Conservation (phyloP, 805 yeast genomes). For the Candida krabiensis region DNA sequence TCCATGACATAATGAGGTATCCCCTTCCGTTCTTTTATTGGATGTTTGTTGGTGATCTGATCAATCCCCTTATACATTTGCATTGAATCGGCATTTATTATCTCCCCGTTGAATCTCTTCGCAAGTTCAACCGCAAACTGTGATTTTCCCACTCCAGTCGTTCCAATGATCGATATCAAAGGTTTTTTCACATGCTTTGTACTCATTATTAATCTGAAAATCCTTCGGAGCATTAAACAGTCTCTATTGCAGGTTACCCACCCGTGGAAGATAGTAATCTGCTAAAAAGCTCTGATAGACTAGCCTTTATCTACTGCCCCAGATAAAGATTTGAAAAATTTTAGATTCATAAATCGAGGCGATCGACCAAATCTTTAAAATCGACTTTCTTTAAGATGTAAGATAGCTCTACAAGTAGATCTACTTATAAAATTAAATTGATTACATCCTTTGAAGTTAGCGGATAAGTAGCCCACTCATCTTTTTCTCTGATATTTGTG, state of each 20-base stretch:
- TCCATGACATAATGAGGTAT: conserved; percentile 86
- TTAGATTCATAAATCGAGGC: no score
- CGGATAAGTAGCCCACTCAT: no score
- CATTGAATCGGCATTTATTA: conserved; percentile 96
- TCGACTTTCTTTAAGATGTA: no score
- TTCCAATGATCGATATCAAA: conserved; percentile 53
- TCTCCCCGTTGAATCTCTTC: conserved; percentile 73
- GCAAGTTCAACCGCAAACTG: conserved; percentile 83
- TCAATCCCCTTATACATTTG: conserved; percentile 80
- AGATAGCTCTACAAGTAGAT: no score
- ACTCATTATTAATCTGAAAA: not conserved
- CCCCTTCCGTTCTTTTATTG: conserved; percentile 70
- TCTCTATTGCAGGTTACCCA: not conserved
- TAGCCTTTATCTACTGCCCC: not conserved
- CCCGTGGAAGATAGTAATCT: no score
- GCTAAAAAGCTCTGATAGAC: no score
- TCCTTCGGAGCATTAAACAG: conserved; percentile 2
- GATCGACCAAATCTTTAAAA: no score
- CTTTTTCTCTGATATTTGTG: no score
- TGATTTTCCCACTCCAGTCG: conserved; percentile 97
- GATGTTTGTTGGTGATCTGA: conserved; percentile 90
- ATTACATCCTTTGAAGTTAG: no score
- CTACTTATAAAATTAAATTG: no score
- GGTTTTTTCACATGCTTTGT: conserved; percentile 4
- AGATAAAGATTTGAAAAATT: not conserved